Conservation (phyloP, 441 rosid species). For the Euphorbia schlechtendalii region DNA sequence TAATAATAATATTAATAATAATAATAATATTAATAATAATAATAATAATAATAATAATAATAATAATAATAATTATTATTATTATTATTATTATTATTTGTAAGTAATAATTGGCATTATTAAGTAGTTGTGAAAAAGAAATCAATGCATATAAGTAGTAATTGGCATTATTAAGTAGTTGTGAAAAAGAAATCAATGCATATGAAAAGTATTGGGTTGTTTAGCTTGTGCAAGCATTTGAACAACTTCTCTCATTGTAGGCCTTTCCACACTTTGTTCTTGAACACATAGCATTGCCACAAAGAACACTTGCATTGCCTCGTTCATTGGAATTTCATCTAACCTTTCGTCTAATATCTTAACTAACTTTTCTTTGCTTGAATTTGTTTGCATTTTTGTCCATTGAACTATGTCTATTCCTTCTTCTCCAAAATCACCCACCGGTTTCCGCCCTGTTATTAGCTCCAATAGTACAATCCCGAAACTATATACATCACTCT, state of each 20-base stretch:
- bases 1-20: too few relatives aligned
- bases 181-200: slow-evolving; percentile 20
- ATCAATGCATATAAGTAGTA: slow-evolving; percentile 31
- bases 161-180: background rate
- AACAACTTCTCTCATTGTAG: slow-evolving; percentile 86
- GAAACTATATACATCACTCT: slow-evolving; percentile 88
- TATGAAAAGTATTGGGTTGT: slow-evolving; percentile 30
- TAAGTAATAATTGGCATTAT: slow-evolving; percentile 20
- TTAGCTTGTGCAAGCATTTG: slow-evolving; percentile 66
- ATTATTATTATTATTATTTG: too few relatives aligned
- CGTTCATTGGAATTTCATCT: slow-evolving; percentile 37
- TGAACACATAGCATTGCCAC: slow-evolving; percentile 82
- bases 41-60: too few relatives aligned
- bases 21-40: too few relatives aligned
- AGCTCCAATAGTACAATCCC: slow-evolving; percentile 78
- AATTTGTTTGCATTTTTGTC: slow-evolving; percentile 52
- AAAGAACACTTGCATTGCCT: slow-evolving; percentile 72
- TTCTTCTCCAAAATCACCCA: slow-evolving; percentile 78
- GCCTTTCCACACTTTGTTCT: slow-evolving; percentile 82
- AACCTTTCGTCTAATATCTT: slow-evolving; percentile 56
- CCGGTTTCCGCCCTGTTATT: slow-evolving; percentile 67
- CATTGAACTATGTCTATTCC: slow-evolving; percentile 88
- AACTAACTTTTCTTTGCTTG: slow-evolving; percentile 51
- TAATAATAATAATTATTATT: too few relatives aligned
- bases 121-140: background rate